Evolutionary conservation across 2,329 filamentous ascomycete genomes (phyloP).

Genomic region (Colletotrichum magnum): DNA sequence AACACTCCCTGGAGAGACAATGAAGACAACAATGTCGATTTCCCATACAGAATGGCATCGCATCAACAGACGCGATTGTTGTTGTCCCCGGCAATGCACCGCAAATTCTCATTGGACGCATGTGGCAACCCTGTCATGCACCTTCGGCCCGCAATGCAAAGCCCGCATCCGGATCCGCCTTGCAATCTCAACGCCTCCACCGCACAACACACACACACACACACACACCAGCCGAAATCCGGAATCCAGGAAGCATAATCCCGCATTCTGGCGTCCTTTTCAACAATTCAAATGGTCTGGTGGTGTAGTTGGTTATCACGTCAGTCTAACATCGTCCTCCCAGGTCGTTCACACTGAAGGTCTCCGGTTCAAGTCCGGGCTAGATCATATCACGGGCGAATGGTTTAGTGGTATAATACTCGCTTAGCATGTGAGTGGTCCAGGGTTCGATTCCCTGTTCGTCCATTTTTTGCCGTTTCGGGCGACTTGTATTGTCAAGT

Average conservation of each 20-base stretch:
- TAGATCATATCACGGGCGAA: conserved; percentile 33
- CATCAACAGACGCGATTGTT: conserved; percentile 20
- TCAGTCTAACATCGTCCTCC: conserved; percentile 57
- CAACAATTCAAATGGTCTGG: conserved; percentile 26
- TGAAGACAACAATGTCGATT: too few species aligned
- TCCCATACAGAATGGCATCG: too few species aligned
- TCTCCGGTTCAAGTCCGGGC: conserved; percentile 41
- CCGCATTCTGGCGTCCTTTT: accelerated
- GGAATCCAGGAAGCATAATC: neutral
- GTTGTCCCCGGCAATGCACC: conserved; percentile 13
- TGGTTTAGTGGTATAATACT: conserved; percentile 42
- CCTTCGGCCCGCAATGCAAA: conserved; percentile 7
- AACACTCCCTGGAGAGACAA: neutral
- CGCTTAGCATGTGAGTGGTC: conserved; percentile 39
- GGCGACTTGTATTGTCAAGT: too few species aligned
- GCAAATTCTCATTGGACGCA: conserved; percentile 1
- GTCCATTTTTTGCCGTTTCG: conserved; percentile 6
- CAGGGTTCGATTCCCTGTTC: conserved; percentile 39
- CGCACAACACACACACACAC: conserved; percentile 7
- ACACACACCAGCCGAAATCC: neutral
- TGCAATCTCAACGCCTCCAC: conserved; percentile 2
- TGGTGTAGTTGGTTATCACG: conserved; percentile 63
- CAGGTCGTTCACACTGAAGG: conserved; percentile 32
- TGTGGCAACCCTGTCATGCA: conserved; percentile 1
- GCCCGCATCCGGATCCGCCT: conserved; percentile 18